These are phyloP conservation scores for Rhodosporidiobolus odoratus DNA, from an alignment of 768 basidiomycete species.

Conservation along the genomic window DNA sequence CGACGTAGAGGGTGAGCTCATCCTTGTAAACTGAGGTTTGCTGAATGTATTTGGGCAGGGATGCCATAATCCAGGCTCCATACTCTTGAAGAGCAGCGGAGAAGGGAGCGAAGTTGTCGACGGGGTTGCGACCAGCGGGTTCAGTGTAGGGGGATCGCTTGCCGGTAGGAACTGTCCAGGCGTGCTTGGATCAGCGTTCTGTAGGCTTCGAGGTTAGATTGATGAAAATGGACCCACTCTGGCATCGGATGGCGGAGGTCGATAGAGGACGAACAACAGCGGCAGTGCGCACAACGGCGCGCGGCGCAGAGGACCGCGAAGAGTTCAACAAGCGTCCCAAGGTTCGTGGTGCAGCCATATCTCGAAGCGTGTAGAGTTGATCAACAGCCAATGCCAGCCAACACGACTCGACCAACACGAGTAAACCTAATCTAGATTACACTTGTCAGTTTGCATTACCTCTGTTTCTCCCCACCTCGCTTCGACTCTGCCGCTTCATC, in stretches of 20 bases:
- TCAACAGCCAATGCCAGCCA: no score
- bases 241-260: conserved; percentile 12
- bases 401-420: neutral
- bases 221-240: conserved; percentile 3
- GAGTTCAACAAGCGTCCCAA: conserved; percentile 5
- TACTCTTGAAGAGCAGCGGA: conserved; percentile 79
- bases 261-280: conserved; percentile 20
- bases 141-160: conserved; percentile 71
- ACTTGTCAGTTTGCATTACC: neutral
- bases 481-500: neutral
- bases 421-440: neutral
- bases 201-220: neutral
- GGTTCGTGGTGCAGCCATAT: conserved; percentile 23
- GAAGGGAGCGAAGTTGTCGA: conserved; percentile 64
- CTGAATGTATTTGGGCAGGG: conserved; percentile 93
- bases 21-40: conserved; percentile 97
- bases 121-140: conserved; percentile 80
- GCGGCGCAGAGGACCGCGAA: conserved; percentile 6
- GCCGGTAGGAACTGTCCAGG: conserved; percentile 16
- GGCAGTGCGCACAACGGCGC: conserved; percentile 1
- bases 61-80: conserved; percentile 86
- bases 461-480: neutral
- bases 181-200: neutral
- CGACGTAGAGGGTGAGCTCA: conserved; percentile 82
- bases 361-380: neutral